Evolutionary conservation across 176 grass and related monocot genomes (phyloP).

Genomic region (Hyparrhenia diplandra): DNA sequence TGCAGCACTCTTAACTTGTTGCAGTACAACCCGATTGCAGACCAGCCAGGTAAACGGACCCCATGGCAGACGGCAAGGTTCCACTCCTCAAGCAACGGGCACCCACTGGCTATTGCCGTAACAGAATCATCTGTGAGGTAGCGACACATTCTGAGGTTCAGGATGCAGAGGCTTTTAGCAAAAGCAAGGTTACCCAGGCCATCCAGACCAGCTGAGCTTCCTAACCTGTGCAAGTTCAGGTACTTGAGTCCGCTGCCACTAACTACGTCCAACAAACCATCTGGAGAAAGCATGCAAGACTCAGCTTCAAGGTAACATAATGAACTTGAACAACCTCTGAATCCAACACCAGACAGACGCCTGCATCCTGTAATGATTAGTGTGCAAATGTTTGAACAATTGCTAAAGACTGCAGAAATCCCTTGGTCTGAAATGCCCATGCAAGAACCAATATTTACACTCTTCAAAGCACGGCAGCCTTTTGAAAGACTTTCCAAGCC

Average conservation of each 20-base stretch:
- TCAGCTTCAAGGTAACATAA: conserved; percentile 82
- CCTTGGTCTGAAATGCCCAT: conserved; percentile 62
- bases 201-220: conserved; percentile 45
- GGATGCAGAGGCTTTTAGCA: conserved; percentile 46
- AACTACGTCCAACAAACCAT: conserved; percentile 47
- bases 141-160: conserved; percentile 75
- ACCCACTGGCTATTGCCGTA: conserved; percentile 59
- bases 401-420: conserved; percentile 44
- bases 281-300: conserved; percentile 62
- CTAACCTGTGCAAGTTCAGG: conserved; percentile 63
- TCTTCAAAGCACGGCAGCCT: conserved; percentile 60
- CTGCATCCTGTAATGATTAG: conserved; percentile 65
- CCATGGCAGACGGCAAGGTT: conserved; percentile 77
- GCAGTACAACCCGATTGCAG: conserved; percentile 55
- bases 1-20: conserved; percentile 68
- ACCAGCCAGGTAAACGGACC: conserved; percentile 62
- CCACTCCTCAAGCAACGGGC: conserved; percentile 76
- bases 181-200: conserved; percentile 41
- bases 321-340: conserved; percentile 52
- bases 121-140: conserved; percentile 59
- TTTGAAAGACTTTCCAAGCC: conserved; percentile 60
- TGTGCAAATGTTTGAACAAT: conserved; percentile 48
- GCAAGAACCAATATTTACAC: conserved; percentile 62
- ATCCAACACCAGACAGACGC: conserved; percentile 61
- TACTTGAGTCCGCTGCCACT: conserved; percentile 63